Evolutionary conservation across 805 yeast genomes (phyloP), one percentile per base, ranked within the genome.

Genomic region (Metschnikowia koreensis): DNA sequence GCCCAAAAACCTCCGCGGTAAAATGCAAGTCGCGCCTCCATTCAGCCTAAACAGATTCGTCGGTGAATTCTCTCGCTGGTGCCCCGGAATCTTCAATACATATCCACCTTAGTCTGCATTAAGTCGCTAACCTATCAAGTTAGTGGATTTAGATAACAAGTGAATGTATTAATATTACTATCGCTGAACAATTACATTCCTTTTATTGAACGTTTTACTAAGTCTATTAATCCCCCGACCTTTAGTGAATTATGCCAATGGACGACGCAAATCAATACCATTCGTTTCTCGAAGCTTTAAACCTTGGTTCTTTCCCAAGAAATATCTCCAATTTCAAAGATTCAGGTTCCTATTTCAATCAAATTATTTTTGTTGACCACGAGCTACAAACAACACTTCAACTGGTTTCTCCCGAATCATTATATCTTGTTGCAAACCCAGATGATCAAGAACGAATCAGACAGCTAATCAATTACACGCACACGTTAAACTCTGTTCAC

Each of bases 251-350:
- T 39, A 48, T 44, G 52, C 38, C 44, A 12, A 16, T 39, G 47
- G 40, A 22, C 34, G 27, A 22, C 34, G 27, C 44, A 7, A 2
- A 40, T 29, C 57, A 56, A n/a, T 59, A 68, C 52, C 73, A 65
- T 34, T 51, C 55, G 44, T 59, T 60, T 46, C 54, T 66, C 44
- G 58, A 54, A 41, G 65, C 70, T 6, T 63, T 74, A 48, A 62
- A 61, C 43, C 54, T 71, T 38, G 76, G 77, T 22, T 61, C 71
- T 44, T 74, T 73, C 45, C 79, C 79, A 10, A 57, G 53, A 47
- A 56, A 66, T 33, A 73, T 73, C 36, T 53, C 62, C 37, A 61
- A 57, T n/a, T 70, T 64, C 51, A 69, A 69, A 54, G 70, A 70
- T 17, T 65, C 72, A 9, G 67, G 64, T 38, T 66, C 64, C 38